Conservation (phyloP, 2,329 filamentous ascomycete species). For the Colletotrichum tanaceti region DNA sequence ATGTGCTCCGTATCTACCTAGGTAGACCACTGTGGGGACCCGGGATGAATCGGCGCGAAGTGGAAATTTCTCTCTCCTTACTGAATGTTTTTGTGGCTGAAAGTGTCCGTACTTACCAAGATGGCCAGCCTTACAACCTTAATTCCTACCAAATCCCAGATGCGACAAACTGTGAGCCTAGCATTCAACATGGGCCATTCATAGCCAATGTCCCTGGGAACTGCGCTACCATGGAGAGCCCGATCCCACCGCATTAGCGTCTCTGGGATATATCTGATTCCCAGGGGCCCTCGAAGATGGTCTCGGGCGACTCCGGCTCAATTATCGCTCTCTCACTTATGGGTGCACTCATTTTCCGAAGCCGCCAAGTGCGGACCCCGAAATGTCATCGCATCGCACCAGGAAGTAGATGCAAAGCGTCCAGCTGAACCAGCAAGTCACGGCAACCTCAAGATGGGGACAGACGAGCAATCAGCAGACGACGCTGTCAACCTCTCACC, state of each 20-base stretch:
- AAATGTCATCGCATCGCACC: neutral
- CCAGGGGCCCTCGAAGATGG: conserved; percentile 37
- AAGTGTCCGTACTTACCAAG: too few relatives aligned
- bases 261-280: conserved; percentile 42
- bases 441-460: neutral
- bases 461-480: neutral
- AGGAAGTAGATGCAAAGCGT: neutral
- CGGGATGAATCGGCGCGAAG: conserved; percentile 37
- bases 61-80: conserved; percentile 32
- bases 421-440: neutral
- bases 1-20: too few relatives aligned
- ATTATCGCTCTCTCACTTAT: conserved; percentile 10
- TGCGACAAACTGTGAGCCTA: conserved; percentile 28
- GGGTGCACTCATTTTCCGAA: conserved; percentile 18
- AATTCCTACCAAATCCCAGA: neutral
- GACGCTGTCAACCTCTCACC: conserved; percentile 3
- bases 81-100: too few relatives aligned
- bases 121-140: conserved; percentile 12
- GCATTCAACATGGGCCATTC: conserved; percentile 50
- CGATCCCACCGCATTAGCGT: conserved; percentile 49
- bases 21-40: conserved; percentile 13
- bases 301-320: conserved; percentile 32
- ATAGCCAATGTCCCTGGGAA: conserved; percentile 61
- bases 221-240: conserved; percentile 57
- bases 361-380: neutral